A percentile compares a stretch with the other conserved stretches of the same genome.
phyloP scores from a whole-genome alignment of 2,329 filamentous ascomycete species.

The Raffaelea arxii region DNA sequence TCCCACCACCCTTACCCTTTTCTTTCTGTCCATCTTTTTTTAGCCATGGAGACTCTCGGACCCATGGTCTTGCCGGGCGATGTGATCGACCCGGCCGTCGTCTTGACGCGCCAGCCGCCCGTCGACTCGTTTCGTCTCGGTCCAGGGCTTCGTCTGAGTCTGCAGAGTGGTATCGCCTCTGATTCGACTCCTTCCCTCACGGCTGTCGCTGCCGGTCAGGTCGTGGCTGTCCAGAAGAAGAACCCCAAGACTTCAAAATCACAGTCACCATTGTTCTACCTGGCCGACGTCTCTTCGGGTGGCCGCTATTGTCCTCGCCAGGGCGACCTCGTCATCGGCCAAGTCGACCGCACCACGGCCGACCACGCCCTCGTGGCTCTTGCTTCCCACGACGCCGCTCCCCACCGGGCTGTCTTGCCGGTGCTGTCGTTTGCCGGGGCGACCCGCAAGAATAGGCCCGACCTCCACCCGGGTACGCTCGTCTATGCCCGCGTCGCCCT shows the following conservation, averaged over 20 bases:
- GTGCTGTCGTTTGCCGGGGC: slow-evolving; percentile 90
- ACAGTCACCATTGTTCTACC: too few species aligned
- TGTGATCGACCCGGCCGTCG: slow-evolving; percentile 39
- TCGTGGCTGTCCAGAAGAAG: slow-evolving; percentile 60
- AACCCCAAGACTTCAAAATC: too few species aligned
- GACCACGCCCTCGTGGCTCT: slow-evolving; percentile 77
- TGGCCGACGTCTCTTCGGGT: too few species aligned
- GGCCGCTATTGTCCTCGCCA: too few species aligned
- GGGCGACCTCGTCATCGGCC: slow-evolving; percentile 85
- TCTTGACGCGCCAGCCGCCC: slow-evolving; percentile 31
- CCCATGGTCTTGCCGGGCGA: slow-evolving; percentile 76
- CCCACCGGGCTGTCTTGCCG: slow-evolving; percentile 55
- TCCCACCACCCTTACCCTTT: too few species aligned
- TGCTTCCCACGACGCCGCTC: slow-evolving; percentile 49
- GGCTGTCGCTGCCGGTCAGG: slow-evolving; percentile 56
- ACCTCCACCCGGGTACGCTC: slow-evolving; percentile 62
- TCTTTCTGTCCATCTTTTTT: background rate
- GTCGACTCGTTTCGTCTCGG: slow-evolving; percentile 80
- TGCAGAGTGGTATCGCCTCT: slow-evolving; percentile 65
- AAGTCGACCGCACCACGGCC: slow-evolving; percentile 62
- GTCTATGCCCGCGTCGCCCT: slow-evolving; percentile 81
- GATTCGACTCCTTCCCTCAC: too few species aligned
- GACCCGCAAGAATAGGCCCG: slow-evolving; percentile 81
- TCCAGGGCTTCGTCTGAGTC: slow-evolving; percentile 71
- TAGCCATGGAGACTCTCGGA: background rate